Percentiles rank a stretch among this genome's conserved stretches.
These are phyloP conservation scores for Pythium periplocum DNA, from an alignment of 352 stramenopile genomes.

Conservation along the genomic window DNA sequence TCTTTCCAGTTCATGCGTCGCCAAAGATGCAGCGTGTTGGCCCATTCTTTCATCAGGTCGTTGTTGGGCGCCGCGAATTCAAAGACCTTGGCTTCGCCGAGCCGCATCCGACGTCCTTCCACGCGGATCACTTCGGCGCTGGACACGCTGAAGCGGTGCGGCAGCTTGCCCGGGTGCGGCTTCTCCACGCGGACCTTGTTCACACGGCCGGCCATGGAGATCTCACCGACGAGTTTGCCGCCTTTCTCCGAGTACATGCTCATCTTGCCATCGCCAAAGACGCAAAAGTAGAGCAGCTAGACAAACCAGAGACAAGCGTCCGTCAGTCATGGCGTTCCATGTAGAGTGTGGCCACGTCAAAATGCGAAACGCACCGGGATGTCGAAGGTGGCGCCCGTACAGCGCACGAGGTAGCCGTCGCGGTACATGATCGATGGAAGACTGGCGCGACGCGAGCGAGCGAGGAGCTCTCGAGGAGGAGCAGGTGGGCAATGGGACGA, in stretches of 20 bases:
- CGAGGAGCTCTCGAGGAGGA: too few species aligned
- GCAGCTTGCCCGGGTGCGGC: slow-evolving; percentile 48
- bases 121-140: slow-evolving; percentile 62
- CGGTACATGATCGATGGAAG: slow-evolving; percentile 47
- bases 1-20: slow-evolving; percentile 86
- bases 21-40: slow-evolving; percentile 78
- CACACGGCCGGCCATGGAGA: slow-evolving; percentile 63
- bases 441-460: too few species aligned
- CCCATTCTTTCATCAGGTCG: slow-evolving; percentile 85
- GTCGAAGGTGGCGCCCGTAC: slow-evolving; percentile 39
- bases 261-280: slow-evolving; percentile 73
- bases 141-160: slow-evolving; percentile 70
- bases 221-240: slow-evolving; percentile 48
- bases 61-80: slow-evolving; percentile 69
- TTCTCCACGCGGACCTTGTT: slow-evolving; percentile 80
- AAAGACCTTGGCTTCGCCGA: slow-evolving; percentile 50
- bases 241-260: slow-evolving; percentile 73
- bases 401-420: slow-evolving; percentile 76
- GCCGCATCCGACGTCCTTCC: slow-evolving; percentile 75
- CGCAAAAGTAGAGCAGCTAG: slow-evolving; percentile 64
- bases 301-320: too few species aligned
- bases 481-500: too few species aligned
- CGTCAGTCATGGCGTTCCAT: too few species aligned
- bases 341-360: too few species aligned
- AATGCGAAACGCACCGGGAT: slow-evolving; percentile 30